Percentiles rank a stretch among this genome's conserved stretches.
Conservation (phyloP, 1,284 basidiomycete genomes). For the Melampsora abietis-canadensis region DNA sequence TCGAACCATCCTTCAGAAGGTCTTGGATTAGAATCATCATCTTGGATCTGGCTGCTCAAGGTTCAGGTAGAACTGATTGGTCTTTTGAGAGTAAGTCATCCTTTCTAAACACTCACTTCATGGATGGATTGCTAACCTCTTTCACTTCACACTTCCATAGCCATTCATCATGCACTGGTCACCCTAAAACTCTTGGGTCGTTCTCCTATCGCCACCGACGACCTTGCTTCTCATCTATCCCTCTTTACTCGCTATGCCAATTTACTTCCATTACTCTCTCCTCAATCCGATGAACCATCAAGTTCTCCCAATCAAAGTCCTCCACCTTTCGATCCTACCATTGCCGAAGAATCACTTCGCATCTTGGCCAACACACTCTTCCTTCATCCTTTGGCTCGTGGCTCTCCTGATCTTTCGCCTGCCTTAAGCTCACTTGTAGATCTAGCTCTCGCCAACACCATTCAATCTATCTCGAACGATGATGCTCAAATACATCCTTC, state of each 20-base stretch:
- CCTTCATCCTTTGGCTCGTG: constrained; percentile 34
- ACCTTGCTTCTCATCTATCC: constrained; percentile 12
- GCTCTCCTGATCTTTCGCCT: constrained; percentile 22
- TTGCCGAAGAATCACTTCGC: constrained; percentile 25
- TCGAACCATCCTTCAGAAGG: constrained; percentile 25
- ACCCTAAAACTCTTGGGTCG: constrained; percentile 14
- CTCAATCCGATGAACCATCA: constrained; percentile 4
- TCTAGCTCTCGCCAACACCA: not conserved
- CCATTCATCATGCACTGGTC: constrained; percentile 15
- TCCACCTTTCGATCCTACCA: constrained; percentile 5
- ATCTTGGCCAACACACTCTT: constrained; percentile 34
- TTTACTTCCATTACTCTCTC: constrained; percentile 9
- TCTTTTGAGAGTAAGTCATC: constrained; percentile 23
- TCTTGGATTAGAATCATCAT: constrained; percentile 29
- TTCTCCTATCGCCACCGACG: constrained; percentile 22
- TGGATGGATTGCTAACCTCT: no score
- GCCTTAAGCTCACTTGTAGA: constrained; percentile 25
- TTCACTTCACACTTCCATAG: not conserved
- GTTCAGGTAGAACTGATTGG: constrained; percentile 24
- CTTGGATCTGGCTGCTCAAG: constrained; percentile 22
- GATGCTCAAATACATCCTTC: not conserved
- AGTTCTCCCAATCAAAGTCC: not conserved
- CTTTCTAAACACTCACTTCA: not conserved
- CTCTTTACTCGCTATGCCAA: constrained; percentile 28
- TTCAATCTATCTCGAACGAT: not conserved